These are phyloP conservation scores for Agarophyton chilense DNA, from an alignment of 23 red algal species.

Conservation along the genomic window DNA sequence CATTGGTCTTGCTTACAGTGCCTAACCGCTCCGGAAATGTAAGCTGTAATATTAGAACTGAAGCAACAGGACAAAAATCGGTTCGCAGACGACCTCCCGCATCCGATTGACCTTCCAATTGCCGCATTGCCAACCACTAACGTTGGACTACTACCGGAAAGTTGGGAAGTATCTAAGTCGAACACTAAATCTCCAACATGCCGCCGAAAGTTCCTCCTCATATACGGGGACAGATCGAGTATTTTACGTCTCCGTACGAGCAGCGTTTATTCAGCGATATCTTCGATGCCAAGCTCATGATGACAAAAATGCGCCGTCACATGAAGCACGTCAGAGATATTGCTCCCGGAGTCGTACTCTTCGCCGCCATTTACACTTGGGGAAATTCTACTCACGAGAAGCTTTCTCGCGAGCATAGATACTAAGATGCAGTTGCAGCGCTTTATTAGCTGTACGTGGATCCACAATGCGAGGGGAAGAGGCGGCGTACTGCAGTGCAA, in stretches of 20 bases:
- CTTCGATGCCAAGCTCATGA: slow-evolving; percentile 74
- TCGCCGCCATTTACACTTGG: slow-evolving; percentile 74
- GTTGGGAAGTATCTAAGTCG: too few species aligned
- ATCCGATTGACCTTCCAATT: too few species aligned
- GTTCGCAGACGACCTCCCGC: too few species aligned
- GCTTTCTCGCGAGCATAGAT: slow-evolving; percentile 67
- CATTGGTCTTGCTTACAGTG: too few species aligned
- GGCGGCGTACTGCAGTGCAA: not conserved
- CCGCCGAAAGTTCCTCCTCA: slow-evolving; percentile 75
- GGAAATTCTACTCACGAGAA: slow-evolving; percentile 78
- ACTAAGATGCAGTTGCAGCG: not conserved
- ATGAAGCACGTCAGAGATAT: slow-evolving; percentile 67
- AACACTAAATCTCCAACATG: slow-evolving; percentile 48
- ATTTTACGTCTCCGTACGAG: slow-evolving; percentile 92
- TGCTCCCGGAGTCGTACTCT: slow-evolving; percentile 71
- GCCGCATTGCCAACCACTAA: too few species aligned
- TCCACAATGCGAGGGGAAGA: not conserved
- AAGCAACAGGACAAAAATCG: too few species aligned
- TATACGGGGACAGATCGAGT: slow-evolving; percentile 91
- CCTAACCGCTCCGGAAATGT: too few species aligned
- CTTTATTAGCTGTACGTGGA: not conserved
- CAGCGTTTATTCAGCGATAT: slow-evolving; percentile 93
- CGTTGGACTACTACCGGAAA: too few species aligned
- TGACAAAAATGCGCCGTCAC: slow-evolving; percentile 85
- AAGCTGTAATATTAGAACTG: too few species aligned